Conservation (phyloP, 306 rosid species). For the Rosa lucieae region DNA sequence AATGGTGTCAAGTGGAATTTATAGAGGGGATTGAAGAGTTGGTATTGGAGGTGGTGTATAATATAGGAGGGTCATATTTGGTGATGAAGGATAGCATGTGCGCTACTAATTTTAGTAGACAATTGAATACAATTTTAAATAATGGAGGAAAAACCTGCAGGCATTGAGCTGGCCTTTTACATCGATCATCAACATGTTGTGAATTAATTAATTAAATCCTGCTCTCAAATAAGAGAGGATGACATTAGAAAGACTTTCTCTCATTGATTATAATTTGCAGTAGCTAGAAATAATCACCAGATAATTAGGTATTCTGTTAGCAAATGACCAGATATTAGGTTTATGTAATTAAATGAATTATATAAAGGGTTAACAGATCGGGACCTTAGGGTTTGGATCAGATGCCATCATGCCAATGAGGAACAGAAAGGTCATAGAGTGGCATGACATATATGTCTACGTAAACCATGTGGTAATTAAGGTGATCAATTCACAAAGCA, state of each 20-base stretch:
- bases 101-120: constrained; percentile 29
- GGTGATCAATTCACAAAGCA: not conserved
- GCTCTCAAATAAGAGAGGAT: not conserved
- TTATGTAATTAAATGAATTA: not conserved
- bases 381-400: constrained; percentile 5
- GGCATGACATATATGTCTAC: not conserved
- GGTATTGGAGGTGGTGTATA: constrained; percentile 31
- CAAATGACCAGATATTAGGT: not conserved
- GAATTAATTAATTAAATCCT: constrained; percentile 15
- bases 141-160: constrained; percentile 41
- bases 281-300: not conserved
- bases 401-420: not conserved
- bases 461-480: constrained; percentile 13
- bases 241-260: not conserved
- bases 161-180: constrained; percentile 51
- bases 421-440: not conserved
- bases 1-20: constrained; percentile 31
- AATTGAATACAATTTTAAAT: constrained; percentile 20
- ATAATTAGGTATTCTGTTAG: not conserved
- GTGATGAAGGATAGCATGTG: constrained; percentile 65
- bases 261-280: not conserved
- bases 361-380: not conserved
- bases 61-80: constrained; percentile 37
- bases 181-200: constrained; percentile 24
- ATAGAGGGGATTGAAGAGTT: constrained; percentile 29